These are phyloP conservation scores for Diplodia sapinea DNA, from an alignment of 2,329 filamentous ascomycete genomes.

Conservation along the genomic window DNA sequence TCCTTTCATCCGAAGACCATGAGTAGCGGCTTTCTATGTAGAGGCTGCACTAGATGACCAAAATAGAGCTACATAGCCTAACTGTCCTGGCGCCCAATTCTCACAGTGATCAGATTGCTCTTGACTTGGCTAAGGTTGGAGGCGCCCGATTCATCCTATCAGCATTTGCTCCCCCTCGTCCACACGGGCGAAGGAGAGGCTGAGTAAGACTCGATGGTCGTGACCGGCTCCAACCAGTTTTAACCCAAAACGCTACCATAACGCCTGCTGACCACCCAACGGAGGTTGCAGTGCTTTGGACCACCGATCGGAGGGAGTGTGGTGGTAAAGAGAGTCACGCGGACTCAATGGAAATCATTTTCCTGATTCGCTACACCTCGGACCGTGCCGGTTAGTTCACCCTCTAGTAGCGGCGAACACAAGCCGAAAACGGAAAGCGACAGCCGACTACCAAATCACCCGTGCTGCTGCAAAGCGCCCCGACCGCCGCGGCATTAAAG, in stretches of 20 bases:
- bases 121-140: background rate
- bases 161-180: background rate
- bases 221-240: background rate
- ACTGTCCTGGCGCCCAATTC: background rate
- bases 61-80: conserved; percentile 14
- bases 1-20: conserved; percentile 15
- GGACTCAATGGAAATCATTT: background rate
- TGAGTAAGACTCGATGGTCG: background rate
- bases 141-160: background rate
- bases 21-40: conserved; percentile 16
- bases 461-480: background rate
- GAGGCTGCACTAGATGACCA: conserved; percentile 21
- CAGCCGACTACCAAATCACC: background rate
- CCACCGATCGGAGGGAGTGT: background rate
- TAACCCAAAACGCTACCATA: background rate
- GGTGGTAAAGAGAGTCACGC: background rate
- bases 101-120: background rate
- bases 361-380: conserved; percentile 7
- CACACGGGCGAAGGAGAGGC: background rate
- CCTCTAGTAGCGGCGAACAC: background rate
- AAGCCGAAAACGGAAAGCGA: background rate
- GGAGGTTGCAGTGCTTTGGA: background rate
- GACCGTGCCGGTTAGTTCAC: conserved; percentile 1
- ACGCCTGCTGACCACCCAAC: conserved; percentile 2
- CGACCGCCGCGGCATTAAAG: background rate